These are phyloP conservation scores for Pseudopithomyces chartarum DNA, from an alignment of 2,329 filamentous ascomycete genomes.

Conservation along the genomic window DNA sequence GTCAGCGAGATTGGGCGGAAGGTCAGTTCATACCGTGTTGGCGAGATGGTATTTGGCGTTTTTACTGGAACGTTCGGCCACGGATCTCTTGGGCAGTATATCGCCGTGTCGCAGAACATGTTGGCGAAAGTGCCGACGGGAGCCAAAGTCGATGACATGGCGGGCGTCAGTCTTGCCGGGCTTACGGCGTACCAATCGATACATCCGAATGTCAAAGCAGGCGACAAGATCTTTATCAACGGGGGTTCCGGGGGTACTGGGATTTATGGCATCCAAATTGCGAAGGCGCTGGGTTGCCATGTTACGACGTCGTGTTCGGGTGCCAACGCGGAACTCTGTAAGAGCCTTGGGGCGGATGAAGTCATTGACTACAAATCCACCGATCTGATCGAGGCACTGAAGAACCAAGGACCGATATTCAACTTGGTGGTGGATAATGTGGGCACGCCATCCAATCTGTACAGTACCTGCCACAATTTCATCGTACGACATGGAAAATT, in stretches of 20 bases:
- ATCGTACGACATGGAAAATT: slow-evolving; percentile 56
- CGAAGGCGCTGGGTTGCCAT: slow-evolving; percentile 63
- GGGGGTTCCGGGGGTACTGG: slow-evolving; percentile 68
- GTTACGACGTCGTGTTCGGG: slow-evolving; percentile 65
- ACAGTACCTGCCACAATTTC: slow-evolving; percentile 59
- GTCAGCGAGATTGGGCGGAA: slow-evolving; percentile 47
- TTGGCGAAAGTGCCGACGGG: slow-evolving; percentile 31
- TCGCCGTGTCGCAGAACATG: slow-evolving; percentile 29
- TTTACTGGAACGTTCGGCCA: slow-evolving; percentile 34
- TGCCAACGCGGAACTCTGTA: slow-evolving; percentile 62
- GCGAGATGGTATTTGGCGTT: slow-evolving; percentile 49
- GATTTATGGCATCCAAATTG: slow-evolving; percentile 66
- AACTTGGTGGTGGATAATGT: slow-evolving; percentile 64
- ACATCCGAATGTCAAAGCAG: slow-evolving; percentile 42
- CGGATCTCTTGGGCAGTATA: slow-evolving; percentile 47
- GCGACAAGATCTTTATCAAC: slow-evolving; percentile 61
- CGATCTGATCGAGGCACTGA: slow-evolving; percentile 55
- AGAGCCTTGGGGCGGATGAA: slow-evolving; percentile 65
- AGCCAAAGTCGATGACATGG: slow-evolving; percentile 40
- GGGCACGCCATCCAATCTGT: slow-evolving; percentile 56
- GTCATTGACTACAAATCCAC: slow-evolving; percentile 64
- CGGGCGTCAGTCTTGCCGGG: slow-evolving; percentile 43
- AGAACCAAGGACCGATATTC: slow-evolving; percentile 55
- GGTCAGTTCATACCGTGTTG: slow-evolving; percentile 37
- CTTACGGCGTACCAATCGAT: slow-evolving; percentile 48